Conservation (phyloP, 2,329 filamentous ascomycete species). For the Neofusicoccum sp. region DNA sequence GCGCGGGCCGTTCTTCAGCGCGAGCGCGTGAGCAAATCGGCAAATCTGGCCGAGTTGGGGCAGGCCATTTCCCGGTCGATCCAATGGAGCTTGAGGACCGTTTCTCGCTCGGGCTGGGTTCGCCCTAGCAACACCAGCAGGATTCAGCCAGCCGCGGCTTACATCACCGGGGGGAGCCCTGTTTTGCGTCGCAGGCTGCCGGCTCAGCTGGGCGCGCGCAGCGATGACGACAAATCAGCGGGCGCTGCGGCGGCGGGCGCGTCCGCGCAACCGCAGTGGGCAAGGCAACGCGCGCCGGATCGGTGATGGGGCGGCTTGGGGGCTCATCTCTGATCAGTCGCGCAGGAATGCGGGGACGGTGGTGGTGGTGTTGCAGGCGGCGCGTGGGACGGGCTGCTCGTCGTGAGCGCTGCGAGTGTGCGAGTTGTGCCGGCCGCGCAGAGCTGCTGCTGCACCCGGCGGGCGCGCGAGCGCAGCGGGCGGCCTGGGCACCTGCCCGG, state of each 20-base stretch:
- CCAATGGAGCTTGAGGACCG: slow-evolving; percentile 11
- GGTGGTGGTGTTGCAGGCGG: slow-evolving; percentile 10
- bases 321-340: slow-evolving; percentile 17
- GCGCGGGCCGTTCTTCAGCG: slow-evolving; percentile 13
- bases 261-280: slow-evolving; percentile 3
- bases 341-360: slow-evolving; percentile 19
- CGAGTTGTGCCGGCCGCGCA: slow-evolving; percentile 8
- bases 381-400: slow-evolving; percentile 14
- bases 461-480: neutral
- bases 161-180: slow-evolving; percentile 16
- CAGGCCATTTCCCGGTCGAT: slow-evolving; percentile 17
- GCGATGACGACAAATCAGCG: slow-evolving; percentile 15
- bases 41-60: slow-evolving; percentile 9
- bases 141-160: slow-evolving; percentile 15
- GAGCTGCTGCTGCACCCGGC: slow-evolving; percentile 12
- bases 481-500: slow-evolving; percentile 20
- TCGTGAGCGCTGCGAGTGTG: neutral
- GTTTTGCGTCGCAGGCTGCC: slow-evolving; percentile 4
- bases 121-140: slow-evolving; percentile 16
- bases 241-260: neutral
- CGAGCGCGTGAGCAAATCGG: slow-evolving; percentile 15
- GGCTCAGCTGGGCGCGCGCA: neutral
- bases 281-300: slow-evolving; percentile 11
- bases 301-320: slow-evolving; percentile 14
- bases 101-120: slow-evolving; percentile 12